These are phyloP conservation scores for Yamadazyma jaroonii DNA, from an alignment of 1,139 yeast species.

Conservation along the genomic window DNA sequence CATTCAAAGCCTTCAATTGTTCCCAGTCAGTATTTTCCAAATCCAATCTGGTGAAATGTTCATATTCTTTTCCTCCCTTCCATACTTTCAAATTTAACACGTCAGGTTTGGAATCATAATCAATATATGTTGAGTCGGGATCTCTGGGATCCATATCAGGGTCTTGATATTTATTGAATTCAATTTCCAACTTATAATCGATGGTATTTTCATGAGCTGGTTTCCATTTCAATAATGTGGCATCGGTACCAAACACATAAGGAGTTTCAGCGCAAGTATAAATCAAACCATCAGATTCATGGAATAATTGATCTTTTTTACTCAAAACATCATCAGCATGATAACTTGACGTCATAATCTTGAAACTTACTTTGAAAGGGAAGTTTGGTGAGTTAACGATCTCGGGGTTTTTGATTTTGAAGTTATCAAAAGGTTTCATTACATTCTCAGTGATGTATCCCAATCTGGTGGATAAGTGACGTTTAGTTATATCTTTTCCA, in stretches of 20 bases:
- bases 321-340: slow-evolving; percentile 75
- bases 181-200: slow-evolving; percentile 74
- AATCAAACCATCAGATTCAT: slow-evolving; percentile 90
- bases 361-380: slow-evolving; percentile 83
- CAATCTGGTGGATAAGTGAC: slow-evolving; percentile 74
- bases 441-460: slow-evolving; percentile 86
- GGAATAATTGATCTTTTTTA: slow-evolving; percentile 71
- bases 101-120: slow-evolving; percentile 79
- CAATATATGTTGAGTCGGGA: slow-evolving; percentile 71
- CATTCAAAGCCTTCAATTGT: slow-evolving; percentile 58
- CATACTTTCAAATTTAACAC: slow-evolving; percentile 64
- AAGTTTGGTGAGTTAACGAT: slow-evolving; percentile 63
- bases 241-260: slow-evolving; percentile 85
- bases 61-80: slow-evolving; percentile 73
- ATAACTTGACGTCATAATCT: slow-evolving; percentile 82
- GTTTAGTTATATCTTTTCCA: slow-evolving; percentile 64
- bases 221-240: slow-evolving; percentile 85
- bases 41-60: slow-evolving; percentile 61
- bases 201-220: slow-evolving; percentile 94
- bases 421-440: slow-evolving; percentile 74
- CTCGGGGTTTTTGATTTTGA: slow-evolving; percentile 68
- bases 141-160: slow-evolving; percentile 67
- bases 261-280: slow-evolving; percentile 91
- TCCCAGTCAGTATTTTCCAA: slow-evolving; percentile 82
- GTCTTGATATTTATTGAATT: slow-evolving; percentile 66